Base-by-base conservation (phyloP, 768 basidiomycete species). In the Coprinopsis strossmayeri region DNA sequence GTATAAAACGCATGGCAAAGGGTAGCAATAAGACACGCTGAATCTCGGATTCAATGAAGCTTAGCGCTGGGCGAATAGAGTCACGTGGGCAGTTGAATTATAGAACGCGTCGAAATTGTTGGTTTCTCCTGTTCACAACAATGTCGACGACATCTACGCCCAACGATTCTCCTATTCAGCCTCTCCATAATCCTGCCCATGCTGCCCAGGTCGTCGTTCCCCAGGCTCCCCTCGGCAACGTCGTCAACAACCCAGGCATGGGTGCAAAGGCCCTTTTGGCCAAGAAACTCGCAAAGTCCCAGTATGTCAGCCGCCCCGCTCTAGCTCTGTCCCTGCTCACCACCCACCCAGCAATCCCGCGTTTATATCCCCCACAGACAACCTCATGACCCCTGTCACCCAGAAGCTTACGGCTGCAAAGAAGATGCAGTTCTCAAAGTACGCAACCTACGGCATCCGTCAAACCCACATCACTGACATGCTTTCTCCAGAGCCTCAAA, bases 351-450 rank as follows among this genome's bases (percentile, higher is more conserved):
- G 91, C 64, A 96, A 96, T 64, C 86, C 90, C 18, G 81, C 80
- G 27, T 91, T 80, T 61, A 73, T 94, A 59, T 97, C 95, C 15
- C 95, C 95, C 2, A 96, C 95, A 7, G 95, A 99, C 65, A 90
- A 87, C 62, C 74, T 98, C 66, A 81, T 97, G 76, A 95, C 92
- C 2, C 95, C 95, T 2, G 82, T 82, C 63, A 89, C 93, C 4
- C 87, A 93, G 68, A 98, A 97, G 66, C 77, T 98, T 45, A 86
- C 74, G 43, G 88, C 87, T 15, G 86, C 87, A 2, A 94, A 82
- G 77, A 93, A 95, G 76, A 91, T 91, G 67, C 91, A 91, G 59
- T 98, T 96, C 62, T 71, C 65, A 50, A 96, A 91, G 95, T 95
- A 55, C 30, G 84, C 71, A 26, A n/a, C 37, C 32, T 2, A n/a